Percentiles rank a stretch among this genome's conserved stretches.
Conservation (phyloP, 805 yeast genomes). For the Metschnikowia cubensis region DNA sequence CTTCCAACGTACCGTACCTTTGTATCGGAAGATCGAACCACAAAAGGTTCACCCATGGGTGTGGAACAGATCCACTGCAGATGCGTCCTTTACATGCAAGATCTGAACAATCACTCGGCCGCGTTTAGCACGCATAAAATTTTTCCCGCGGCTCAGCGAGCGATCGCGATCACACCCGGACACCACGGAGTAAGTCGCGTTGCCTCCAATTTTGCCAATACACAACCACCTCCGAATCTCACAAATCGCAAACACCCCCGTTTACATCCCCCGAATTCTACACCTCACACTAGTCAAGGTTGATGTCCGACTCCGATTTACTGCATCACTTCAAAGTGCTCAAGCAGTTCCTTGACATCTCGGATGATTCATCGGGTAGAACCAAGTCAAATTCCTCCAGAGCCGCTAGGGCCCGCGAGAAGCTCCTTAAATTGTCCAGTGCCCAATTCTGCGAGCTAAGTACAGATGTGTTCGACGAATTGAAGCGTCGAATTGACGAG, state of each 20-base stretch:
- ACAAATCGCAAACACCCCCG: background rate
- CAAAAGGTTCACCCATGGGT: background rate
- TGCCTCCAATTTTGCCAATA: background rate
- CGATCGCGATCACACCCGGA: background rate
- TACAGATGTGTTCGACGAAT: conserved; percentile 92
- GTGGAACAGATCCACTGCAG: too few relatives aligned
- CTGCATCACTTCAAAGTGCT: conserved; percentile 47
- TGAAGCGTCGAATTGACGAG: conserved; percentile 70
- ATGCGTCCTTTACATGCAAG: background rate
- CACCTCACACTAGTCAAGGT: background rate
- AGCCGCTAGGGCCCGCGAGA: conserved; percentile 80
- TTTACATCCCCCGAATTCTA: background rate
- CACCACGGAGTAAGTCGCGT: conserved; percentile 1
- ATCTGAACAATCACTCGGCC: background rate
- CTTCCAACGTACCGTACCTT: too few relatives aligned
- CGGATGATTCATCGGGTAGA: conserved; percentile 42
- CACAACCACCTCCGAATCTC: conserved; percentile 1
- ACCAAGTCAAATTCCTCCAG: conserved; percentile 45
- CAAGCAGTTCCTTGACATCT: conserved; percentile 47
- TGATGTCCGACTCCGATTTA: conserved; percentile 26
- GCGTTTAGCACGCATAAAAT: background rate
- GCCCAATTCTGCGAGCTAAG: conserved; percentile 86
- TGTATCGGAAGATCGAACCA: background rate
- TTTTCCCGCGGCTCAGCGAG: background rate
- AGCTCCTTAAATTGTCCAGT: conserved; percentile 71